A percentile compares a stretch with the other conserved stretches of the same genome.
phyloP scores from a whole-genome alignment of 305 asterid genomes.

The Fraxinus ornus region DNA sequence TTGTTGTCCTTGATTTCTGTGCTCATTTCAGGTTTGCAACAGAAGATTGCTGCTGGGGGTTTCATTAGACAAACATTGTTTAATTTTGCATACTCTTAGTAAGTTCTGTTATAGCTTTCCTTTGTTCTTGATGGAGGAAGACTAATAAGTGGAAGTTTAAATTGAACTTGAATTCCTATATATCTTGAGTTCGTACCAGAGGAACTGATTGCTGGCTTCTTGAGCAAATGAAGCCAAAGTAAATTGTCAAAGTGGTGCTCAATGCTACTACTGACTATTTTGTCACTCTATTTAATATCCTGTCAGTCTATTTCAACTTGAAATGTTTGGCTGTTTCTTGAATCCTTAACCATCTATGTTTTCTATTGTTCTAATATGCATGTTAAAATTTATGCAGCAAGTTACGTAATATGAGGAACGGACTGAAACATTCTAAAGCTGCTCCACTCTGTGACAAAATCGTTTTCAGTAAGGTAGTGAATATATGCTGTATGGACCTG shows the following conservation, averaged over 20 bases:
- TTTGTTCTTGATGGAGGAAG: constrained; percentile 12
- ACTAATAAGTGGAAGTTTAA: background rate
- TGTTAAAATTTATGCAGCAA: constrained; percentile 42
- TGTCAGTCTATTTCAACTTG: background rate
- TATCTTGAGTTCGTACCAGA: background rate
- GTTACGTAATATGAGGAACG: constrained; percentile 67
- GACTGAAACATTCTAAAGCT: constrained; percentile 68
- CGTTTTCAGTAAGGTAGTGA: constrained; percentile 73
- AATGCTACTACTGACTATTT: background rate
- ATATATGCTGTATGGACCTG: constrained; percentile 18
- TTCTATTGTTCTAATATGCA: constrained; percentile 24
- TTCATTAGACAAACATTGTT: constrained; percentile 66
- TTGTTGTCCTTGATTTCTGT: constrained; percentile 22
- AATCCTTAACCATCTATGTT: constrained; percentile 1
- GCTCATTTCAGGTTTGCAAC: constrained; percentile 72
- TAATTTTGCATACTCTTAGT: constrained; percentile 75
- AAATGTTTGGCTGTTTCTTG: constrained; percentile 1
- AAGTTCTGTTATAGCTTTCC: constrained; percentile 39
- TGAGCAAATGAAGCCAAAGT: background rate
- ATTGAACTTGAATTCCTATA: constrained; percentile 9
- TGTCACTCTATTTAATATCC: background rate
- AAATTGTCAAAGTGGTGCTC: background rate
- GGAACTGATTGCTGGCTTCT: constrained; percentile 13
- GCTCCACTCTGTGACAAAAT: constrained; percentile 66
- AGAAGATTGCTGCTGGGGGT: constrained; percentile 77